Conservation (phyloP, 768 basidiomycete genomes). For the Candolleomyces eurysporus region DNA sequence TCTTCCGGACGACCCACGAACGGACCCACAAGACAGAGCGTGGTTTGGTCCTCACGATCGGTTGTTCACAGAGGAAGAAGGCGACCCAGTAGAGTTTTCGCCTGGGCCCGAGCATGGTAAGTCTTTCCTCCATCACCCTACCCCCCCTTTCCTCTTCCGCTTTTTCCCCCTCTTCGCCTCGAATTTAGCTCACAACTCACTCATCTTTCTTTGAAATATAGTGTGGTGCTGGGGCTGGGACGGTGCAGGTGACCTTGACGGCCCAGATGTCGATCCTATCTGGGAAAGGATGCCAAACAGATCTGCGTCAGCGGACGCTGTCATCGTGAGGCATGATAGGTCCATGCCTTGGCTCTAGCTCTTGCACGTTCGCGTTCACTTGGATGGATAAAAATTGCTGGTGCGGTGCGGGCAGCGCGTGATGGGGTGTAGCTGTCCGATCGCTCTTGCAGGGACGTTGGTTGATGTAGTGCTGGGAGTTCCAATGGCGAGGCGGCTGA, state of each 20-base stretch:
- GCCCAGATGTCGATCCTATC: constrained; percentile 96
- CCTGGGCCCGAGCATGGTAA: constrained; percentile 85
- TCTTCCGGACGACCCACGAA: constrained; percentile 91
- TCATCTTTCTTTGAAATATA: too few relatives aligned
- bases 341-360: constrained; percentile 25
- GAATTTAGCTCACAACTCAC: too few relatives aligned
- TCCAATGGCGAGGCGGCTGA: too few relatives aligned
- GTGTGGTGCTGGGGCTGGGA: constrained; percentile 99
- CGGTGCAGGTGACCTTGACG: constrained; percentile 95
- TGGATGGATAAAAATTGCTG: too few relatives aligned
- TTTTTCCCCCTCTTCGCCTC: too few relatives aligned
- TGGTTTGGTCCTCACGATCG: constrained; percentile 99
- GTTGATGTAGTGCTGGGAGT: too few relatives aligned
- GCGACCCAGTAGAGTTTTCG: constrained; percentile 68
- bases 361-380: too few relatives aligned
- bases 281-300: constrained; percentile 85
- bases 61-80: constrained; percentile 88
- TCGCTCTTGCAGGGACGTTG: too few relatives aligned
- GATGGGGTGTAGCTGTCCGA: too few relatives aligned
- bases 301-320: constrained; percentile 54
- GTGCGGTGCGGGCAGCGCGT: too few relatives aligned
- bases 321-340: constrained; percentile 71
- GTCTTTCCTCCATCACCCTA: too few relatives aligned
- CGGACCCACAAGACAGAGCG: constrained; percentile 92
- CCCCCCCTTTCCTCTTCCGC: too few relatives aligned